Conservation (phyloP, 225 moss, liverwort and hornwort species). For the Antitrichia curtipendula region DNA sequence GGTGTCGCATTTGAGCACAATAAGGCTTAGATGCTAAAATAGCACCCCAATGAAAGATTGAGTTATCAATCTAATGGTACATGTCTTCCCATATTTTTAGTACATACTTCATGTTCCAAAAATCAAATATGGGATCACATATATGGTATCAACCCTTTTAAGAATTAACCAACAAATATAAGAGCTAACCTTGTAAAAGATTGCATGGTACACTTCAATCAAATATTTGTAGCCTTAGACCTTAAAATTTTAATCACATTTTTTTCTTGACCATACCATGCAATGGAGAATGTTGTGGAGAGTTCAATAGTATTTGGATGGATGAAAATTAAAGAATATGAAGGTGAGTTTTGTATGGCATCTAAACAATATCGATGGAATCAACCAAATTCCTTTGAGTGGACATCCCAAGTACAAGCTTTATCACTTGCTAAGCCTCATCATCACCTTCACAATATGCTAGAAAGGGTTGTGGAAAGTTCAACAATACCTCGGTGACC, state of each 20-base stretch:
- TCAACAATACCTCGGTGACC: neutral
- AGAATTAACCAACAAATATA: neutral
- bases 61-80: neutral
- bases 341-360: accelerated
- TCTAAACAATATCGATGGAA: neutral
- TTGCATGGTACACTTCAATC: no score
- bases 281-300: neutral
- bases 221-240: neutral
- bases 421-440: neutral
- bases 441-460: neutral
- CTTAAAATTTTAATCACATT: neutral
- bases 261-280: neutral
- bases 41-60: neutral
- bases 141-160: accelerated
- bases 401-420: neutral
- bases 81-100: neutral
- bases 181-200: accelerated
- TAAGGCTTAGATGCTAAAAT: neutral
- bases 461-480: neutral
- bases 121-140: no score
- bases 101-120: neutral
- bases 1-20: neutral
- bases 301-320: neutral
- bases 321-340: neutral
- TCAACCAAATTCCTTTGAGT: accelerated